These are phyloP conservation scores for Aspergillus carlsbadensis DNA, from an alignment of 495 filamentous ascomycete genomes.

Conservation along the genomic window DNA sequence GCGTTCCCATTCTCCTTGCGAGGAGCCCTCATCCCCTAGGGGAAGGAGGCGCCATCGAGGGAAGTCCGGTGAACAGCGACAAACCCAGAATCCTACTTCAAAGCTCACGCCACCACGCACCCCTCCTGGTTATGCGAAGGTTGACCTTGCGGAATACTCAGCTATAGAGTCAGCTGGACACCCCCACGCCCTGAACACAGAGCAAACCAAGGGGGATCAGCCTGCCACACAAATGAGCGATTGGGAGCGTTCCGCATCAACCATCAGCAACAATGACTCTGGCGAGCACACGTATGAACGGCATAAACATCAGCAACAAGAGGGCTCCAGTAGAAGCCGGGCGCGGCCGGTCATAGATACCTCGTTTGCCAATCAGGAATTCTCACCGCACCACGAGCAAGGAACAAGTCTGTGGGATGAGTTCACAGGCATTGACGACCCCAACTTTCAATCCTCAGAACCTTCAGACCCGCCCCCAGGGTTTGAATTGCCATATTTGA, in stretches of 20 bases:
- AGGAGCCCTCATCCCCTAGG: conserved; percentile 11
- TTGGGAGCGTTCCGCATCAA: conserved; percentile 14
- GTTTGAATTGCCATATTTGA: conserved; percentile 37
- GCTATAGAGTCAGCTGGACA: conserved; percentile 3
- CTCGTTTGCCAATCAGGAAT: conserved; percentile 40
- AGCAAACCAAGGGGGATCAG: background rate
- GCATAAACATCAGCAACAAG: background rate
- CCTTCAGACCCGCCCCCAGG: conserved; percentile 15
- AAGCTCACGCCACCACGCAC: conserved; percentile 44
- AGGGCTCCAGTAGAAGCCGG: conserved; percentile 6
- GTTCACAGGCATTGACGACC: conserved; percentile 38
- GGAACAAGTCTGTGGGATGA: conserved; percentile 44
- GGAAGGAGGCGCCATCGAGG: conserved; percentile 25
- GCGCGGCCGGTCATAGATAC: conserved; percentile 41
- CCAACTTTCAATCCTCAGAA: conserved; percentile 23
- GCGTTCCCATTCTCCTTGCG: background rate
- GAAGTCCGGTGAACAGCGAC: conserved; percentile 22
- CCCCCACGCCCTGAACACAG: conserved; percentile 2
- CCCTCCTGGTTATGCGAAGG: conserved; percentile 22
- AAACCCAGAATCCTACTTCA: conserved; percentile 19
- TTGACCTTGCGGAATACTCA: conserved; percentile 10
- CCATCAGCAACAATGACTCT: conserved; percentile 9
- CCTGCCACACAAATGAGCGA: conserved; percentile 3
- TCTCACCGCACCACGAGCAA: conserved; percentile 29
- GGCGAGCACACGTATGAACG: background rate